Percentiles rank a stretch among this genome's conserved stretches.
phyloP scores from a whole-genome alignment of 2,329 filamentous ascomycete genomes.

The Talaromyces piceae region DNA sequence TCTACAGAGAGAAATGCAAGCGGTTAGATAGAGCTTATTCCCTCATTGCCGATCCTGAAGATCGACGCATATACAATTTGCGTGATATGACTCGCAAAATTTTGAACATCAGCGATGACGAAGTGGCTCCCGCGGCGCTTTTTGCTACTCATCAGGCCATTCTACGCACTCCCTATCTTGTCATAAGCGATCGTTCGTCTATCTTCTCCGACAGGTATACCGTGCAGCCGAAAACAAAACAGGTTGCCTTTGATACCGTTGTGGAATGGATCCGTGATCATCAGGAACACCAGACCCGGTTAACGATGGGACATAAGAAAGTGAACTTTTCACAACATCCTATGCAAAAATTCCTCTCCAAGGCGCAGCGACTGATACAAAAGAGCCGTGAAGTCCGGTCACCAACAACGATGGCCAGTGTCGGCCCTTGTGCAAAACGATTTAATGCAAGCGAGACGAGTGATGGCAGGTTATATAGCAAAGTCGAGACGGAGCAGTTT shows the following conservation, averaged over 20 bases:
- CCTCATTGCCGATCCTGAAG: slow-evolving; percentile 29
- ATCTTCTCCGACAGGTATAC: slow-evolving; percentile 35
- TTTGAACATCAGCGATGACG: slow-evolving; percentile 22
- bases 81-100: slow-evolving; percentile 31
- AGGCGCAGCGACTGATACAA: slow-evolving; percentile 35
- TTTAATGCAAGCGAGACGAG: slow-evolving; percentile 20
- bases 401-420: slow-evolving; percentile 34
- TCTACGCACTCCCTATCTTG: slow-evolving; percentile 25
- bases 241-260: slow-evolving; percentile 43
- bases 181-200: slow-evolving; percentile 27
- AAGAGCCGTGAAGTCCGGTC: slow-evolving; percentile 35
- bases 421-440: slow-evolving; percentile 34
- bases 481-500: slow-evolving; percentile 37
- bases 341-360: slow-evolving; percentile 37
- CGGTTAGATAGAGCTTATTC: slow-evolving; percentile 33
- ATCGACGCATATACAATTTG: slow-evolving; percentile 26
- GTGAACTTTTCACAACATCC: slow-evolving; percentile 27
- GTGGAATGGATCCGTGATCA: slow-evolving; percentile 50
- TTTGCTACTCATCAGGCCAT: slow-evolving; percentile 30
- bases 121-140: slow-evolving; percentile 24
- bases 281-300: slow-evolving; percentile 26
- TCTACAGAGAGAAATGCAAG: slow-evolving; percentile 27
- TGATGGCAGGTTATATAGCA: slow-evolving; percentile 22
- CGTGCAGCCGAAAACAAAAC: slow-evolving; percentile 46
- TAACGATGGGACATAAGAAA: slow-evolving; percentile 20